Evolutionary conservation across 1,139 yeast species (phyloP).

Genomic region (Candida dubliniensis): DNA sequence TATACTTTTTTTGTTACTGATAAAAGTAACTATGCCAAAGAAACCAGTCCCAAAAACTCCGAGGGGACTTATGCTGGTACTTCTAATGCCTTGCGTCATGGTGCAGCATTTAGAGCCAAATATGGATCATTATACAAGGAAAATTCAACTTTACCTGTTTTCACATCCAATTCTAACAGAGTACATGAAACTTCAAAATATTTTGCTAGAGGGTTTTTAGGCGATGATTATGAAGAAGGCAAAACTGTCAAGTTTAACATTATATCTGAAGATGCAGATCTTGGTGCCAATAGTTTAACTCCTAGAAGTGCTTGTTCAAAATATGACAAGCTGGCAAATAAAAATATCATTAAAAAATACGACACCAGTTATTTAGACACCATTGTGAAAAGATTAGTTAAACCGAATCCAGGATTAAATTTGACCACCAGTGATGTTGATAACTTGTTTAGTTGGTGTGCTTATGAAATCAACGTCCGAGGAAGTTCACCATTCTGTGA

Average conservation of each 20-base stretch:
- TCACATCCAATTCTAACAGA: slow-evolving; percentile 34
- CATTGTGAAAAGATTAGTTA: slow-evolving; percentile 39
- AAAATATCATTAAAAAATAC: slow-evolving; percentile 11
- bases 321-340: slow-evolving; percentile 19
- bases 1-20: slow-evolving; percentile 34
- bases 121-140: slow-evolving; percentile 29
- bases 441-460: slow-evolving; percentile 46
- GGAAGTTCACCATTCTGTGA: slow-evolving; percentile 51
- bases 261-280: slow-evolving; percentile 24
- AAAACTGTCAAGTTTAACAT: slow-evolving; percentile 24
- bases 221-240: slow-evolving; percentile 23
- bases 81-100: slow-evolving; percentile 34
- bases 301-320: slow-evolving; percentile 28
- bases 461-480: slow-evolving; percentile 53
- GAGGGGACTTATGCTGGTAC: slow-evolving; percentile 32
- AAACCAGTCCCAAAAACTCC: slow-evolving; percentile 30
- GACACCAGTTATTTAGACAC: slow-evolving; percentile 29
- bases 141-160: slow-evolving; percentile 27
- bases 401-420: slow-evolving; percentile 31
- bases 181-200: slow-evolving; percentile 30
- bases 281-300: slow-evolving; percentile 40
- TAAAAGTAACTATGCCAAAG: slow-evolving; percentile 27
- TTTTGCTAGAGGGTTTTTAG: slow-evolving; percentile 37
- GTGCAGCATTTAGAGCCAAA: slow-evolving; percentile 33
- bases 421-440: slow-evolving; percentile 42